Evolutionary conservation across 2,329 filamentous ascomycete species (phyloP).

Genomic region (Tolypocladium guangdongense): DNA sequence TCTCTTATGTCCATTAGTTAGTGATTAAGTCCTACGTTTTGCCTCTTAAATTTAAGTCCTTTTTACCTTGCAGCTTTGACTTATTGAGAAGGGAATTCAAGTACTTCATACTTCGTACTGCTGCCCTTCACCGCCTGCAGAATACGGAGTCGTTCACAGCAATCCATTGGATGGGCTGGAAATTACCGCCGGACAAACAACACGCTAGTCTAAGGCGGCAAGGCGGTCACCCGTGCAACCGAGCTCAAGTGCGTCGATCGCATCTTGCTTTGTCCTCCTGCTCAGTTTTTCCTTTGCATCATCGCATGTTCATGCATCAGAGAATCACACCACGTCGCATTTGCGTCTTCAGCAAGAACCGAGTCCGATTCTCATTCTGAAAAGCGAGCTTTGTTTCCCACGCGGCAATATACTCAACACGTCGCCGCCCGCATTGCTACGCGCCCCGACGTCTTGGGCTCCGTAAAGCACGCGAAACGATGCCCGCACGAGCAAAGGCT

Average conservation of each 20-base stretch:
- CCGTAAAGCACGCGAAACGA: constrained; percentile 9
- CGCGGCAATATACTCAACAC: neutral
- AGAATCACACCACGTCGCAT: neutral
- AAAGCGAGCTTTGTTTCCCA: neutral
- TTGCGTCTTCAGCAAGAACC: neutral
- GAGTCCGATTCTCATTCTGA: neutral
- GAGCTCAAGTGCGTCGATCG: neutral
- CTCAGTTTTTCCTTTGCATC: neutral
- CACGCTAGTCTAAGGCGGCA: neutral
- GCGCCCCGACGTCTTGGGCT: neutral
- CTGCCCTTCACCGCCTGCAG: neutral
- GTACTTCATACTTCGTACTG: no score
- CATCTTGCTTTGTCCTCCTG: neutral
- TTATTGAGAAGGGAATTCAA: no score
- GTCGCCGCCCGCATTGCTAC: neutral
- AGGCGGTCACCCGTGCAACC: neutral
- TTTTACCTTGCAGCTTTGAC: no score
- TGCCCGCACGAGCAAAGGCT: constrained; percentile 20
- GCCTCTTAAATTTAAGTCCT: no score
- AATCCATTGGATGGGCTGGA: constrained; percentile 1
- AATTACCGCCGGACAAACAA: constrained; percentile 3
- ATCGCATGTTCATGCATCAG: neutral
- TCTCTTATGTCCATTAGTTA: no score
- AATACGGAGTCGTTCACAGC: neutral
- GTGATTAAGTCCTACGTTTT: no score